Conservation (phyloP, 768 basidiomycete species). For the Tephrocybe sp. region DNA sequence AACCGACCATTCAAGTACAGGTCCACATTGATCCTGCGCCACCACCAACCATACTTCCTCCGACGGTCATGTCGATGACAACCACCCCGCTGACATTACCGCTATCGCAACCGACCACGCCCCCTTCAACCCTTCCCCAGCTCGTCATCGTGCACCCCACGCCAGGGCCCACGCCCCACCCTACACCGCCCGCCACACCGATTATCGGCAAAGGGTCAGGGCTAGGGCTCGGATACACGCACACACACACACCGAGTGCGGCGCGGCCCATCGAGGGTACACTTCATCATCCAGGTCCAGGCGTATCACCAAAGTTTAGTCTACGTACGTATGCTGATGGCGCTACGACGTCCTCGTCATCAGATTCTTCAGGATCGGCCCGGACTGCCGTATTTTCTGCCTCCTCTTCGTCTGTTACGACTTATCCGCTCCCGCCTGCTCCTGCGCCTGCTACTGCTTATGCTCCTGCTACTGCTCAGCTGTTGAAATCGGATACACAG, state of each 20-base stretch:
- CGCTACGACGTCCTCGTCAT: slow-evolving; percentile 9
- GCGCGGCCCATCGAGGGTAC: neutral
- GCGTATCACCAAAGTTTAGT: neutral
- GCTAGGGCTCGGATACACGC: too few species aligned
- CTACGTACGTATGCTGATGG: slow-evolving; percentile 4
- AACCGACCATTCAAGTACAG: neutral
- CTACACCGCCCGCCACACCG: slow-evolving; percentile 76
- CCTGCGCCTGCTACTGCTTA: neutral
- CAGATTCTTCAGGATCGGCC: slow-evolving; percentile 5
- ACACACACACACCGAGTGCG: neutral
- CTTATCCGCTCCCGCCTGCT: neutral
- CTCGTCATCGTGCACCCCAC: slow-evolving; percentile 75
- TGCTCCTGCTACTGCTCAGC: neutral
- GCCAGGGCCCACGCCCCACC: slow-evolving; percentile 73
- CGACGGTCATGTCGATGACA: too few species aligned
- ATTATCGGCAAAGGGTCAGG: slow-evolving; percentile 1
- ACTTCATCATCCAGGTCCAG: too few species aligned
- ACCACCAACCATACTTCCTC: neutral
- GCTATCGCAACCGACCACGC: too few species aligned
- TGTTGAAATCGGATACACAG: neutral
- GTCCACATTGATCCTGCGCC: slow-evolving; percentile 6
- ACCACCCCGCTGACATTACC: too few species aligned
- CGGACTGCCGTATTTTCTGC: slow-evolving; percentile 6
- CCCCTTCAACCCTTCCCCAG: slow-evolving; percentile 36
- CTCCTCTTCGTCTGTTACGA: neutral